Base-by-base conservation (phyloP, 805 yeast species). In the Geotrichum ghanense region DNA sequence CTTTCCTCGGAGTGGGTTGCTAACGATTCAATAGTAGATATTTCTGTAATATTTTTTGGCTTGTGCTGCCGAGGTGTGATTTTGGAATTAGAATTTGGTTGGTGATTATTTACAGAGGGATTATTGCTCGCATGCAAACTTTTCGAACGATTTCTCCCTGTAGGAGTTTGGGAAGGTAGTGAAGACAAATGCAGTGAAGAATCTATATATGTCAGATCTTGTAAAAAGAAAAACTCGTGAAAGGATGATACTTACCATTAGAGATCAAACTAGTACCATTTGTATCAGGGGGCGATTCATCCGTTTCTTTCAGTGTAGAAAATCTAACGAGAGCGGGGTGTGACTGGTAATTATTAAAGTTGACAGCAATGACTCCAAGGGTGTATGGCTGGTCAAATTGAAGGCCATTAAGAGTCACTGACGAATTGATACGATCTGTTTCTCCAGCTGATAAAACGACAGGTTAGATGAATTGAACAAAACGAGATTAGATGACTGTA, bases 291-390 rank as follows among this genome's bases (percentile, higher is more conserved):
- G 54, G 50, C 16, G 57, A 46, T 40, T 61, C 60, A 19, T 56
- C 58, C 1, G 53, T 34, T 19, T 44, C 44, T 21, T 53, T 50
- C 41, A 57, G 51, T 3, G 65, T 61, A 27, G 58, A 59, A 4
- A 61, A 52, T 9, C 56, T 52, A 9, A 61, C 45, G 2, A 50
- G 47, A 10, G 56, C 44, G 1, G 58, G 51, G 39, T 52, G 53
- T 7, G 61, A 51, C 17, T 59, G 52, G 48, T 55, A 60, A 45
- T 56, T 54, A 39, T 53, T 52, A 20, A 55, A 50, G 42, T 60
- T 56, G 31, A 60, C 61, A 3, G 70, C 66, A 24, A 58, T 47
- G 3, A 67, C 61, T 3, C 56, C 50, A 16, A 67, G 57, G 16
- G 56, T 49, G 53, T 67, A 67, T 5, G 56, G 49, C 25, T 57